A percentile compares a stretch with the other conserved stretches of the same genome.
phyloP scores from a whole-genome alignment of 306 rosid genomes.

The Elaeagnus macrophylla region DNA sequence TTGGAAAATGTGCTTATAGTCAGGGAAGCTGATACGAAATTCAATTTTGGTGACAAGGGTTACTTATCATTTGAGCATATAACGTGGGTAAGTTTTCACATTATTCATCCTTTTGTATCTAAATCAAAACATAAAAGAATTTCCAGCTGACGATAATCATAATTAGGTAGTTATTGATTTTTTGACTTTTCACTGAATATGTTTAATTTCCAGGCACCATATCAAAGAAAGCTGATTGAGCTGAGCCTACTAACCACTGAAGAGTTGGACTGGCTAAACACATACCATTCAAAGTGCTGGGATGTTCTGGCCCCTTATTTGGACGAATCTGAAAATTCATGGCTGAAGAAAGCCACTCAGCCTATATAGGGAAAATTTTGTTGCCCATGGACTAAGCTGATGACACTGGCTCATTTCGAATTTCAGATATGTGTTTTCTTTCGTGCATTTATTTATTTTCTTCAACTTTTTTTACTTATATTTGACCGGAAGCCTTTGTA shows the following conservation, averaged over 20 bases:
- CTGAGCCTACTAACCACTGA: slow-evolving; percentile 47
- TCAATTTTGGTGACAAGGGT: slow-evolving; percentile 85
- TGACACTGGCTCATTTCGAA: too few species aligned
- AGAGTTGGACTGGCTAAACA: slow-evolving; percentile 77
- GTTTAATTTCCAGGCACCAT: slow-evolving; percentile 62
- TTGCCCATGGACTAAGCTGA: too few species aligned
- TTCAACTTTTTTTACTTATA: too few species aligned
- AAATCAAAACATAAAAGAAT: too few species aligned
- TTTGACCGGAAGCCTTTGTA: too few species aligned
- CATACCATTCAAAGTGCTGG: slow-evolving; percentile 67
- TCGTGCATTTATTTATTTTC: too few species aligned
- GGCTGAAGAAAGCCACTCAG: slow-evolving; percentile 87
- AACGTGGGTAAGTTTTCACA: slow-evolving; percentile 52
- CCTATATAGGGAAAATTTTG: too few species aligned
- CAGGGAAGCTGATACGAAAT: slow-evolving; percentile 68
- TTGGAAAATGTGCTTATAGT: slow-evolving; percentile 93
- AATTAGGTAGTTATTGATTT: too few species aligned
- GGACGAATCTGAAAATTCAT: slow-evolving; percentile 61
- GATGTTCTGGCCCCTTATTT: slow-evolving; percentile 59
- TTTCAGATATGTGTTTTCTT: too few species aligned
- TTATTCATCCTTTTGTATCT: neutral
- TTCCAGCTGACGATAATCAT: too few species aligned
- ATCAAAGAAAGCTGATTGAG: slow-evolving; percentile 76
- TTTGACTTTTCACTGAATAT: too few species aligned
- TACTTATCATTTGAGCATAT: slow-evolving; percentile 88